Conservation (phyloP, 228 moss, liverwort and hornwort genomes). For the Sphagnum magellanicum region DNA sequence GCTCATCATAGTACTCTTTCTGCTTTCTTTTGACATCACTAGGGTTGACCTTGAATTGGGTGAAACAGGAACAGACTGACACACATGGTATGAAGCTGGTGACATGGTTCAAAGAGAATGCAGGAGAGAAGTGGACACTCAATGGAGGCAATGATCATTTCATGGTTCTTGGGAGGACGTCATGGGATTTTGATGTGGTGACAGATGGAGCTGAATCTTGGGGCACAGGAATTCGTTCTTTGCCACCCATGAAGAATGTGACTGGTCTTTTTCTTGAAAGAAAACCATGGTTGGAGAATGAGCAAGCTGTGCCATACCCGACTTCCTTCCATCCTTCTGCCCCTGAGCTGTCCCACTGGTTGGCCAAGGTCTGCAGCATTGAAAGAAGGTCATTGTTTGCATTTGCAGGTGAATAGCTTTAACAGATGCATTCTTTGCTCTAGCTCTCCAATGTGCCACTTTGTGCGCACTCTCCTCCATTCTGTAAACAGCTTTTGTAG, state of each 20-base stretch:
- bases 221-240: not conserved
- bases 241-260: not conserved
- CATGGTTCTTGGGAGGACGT: constrained; percentile 14
- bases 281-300: not conserved
- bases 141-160: constrained; percentile 19
- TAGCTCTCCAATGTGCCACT: too few relatives aligned
- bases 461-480: too few relatives aligned
- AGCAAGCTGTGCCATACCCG: not conserved
- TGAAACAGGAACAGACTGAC: not conserved
- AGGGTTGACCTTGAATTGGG: not conserved
- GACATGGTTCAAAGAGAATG: constrained; percentile 8
- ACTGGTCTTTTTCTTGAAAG: not conserved
- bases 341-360: constrained; percentile 10
- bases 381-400: constrained; percentile 9
- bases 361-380: constrained; percentile 2
- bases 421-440: too few relatives aligned
- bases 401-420: constrained; percentile 4
- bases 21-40: too few relatives aligned
- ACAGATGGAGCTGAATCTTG: not conserved
- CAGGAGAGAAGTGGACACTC: constrained; percentile 8
- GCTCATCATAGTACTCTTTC: too few relatives aligned
- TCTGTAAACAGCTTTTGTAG: too few relatives aligned
- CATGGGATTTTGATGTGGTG: constrained; percentile 16
- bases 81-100: constrained; percentile 7
- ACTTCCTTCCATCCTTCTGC: not conserved